These are phyloP conservation scores for Penicillium manginii DNA, from an alignment of 495 filamentous ascomycete genomes.

Conservation along the genomic window DNA sequence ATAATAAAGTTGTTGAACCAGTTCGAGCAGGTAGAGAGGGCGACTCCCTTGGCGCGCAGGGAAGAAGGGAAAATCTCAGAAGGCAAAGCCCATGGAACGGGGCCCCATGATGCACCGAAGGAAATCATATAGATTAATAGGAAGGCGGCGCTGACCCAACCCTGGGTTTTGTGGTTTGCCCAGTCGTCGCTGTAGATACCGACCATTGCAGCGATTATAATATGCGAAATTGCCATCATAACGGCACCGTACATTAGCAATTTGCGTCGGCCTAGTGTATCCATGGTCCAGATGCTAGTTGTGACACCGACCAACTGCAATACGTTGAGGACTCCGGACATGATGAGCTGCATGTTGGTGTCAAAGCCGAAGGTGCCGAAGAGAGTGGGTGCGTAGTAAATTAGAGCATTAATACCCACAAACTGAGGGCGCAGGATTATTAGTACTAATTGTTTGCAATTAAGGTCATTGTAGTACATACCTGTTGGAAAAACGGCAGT, in stretches of 20 bases:
- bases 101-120: slow-evolving; percentile 53
- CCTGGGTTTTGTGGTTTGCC: slow-evolving; percentile 45
- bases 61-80: slow-evolving; percentile 53
- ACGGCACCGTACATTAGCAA: slow-evolving; percentile 49
- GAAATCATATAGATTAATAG: slow-evolving; percentile 53
- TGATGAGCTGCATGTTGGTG: slow-evolving; percentile 58
- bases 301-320: slow-evolving; percentile 53
- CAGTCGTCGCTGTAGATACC: slow-evolving; percentile 48
- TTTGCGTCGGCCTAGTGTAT: slow-evolving; percentile 49
- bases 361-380: slow-evolving; percentile 62
- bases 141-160: slow-evolving; percentile 54
- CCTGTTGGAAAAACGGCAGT: slow-evolving; percentile 61
- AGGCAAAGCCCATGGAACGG: slow-evolving; percentile 51
- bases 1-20: slow-evolving; percentile 64
- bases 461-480: slow-evolving; percentile 10
- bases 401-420: slow-evolving; percentile 53
- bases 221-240: slow-evolving; percentile 53
- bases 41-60: slow-evolving; percentile 57
- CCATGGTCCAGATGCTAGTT: slow-evolving; percentile 55
- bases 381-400: slow-evolving; percentile 61
- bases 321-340: slow-evolving; percentile 63
- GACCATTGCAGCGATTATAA: slow-evolving; percentile 55
- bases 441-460: neutral
- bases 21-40: slow-evolving; percentile 55
- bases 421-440: slow-evolving; percentile 33